phyloP scores from a whole-genome alignment of 352 stramenopile species.

The Pythium vanterpoolii region DNA sequence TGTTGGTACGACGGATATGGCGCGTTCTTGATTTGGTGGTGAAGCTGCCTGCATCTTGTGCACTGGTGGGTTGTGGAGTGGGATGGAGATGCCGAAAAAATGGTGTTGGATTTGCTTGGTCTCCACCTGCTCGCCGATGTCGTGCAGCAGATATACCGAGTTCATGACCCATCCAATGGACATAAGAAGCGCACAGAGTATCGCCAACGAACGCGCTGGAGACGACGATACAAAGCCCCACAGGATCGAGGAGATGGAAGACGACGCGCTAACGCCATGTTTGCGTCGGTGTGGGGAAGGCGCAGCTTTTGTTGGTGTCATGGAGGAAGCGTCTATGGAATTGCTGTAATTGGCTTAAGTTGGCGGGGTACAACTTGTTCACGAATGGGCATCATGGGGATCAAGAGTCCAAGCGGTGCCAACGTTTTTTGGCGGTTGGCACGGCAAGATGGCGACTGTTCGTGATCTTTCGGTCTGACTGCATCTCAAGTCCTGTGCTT shows the following conservation, averaged over 20 bases:
- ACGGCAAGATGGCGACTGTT: conserved; percentile 3
- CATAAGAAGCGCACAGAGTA: neutral
- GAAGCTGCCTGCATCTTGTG: neutral
- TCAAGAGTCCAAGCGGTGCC: no score
- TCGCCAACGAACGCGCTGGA: neutral
- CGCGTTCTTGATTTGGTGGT: neutral
- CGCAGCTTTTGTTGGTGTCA: conserved; percentile 8
- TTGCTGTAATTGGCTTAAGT: neutral
- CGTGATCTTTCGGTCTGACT: neutral
- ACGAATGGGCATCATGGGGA: neutral
- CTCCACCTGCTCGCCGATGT: conserved; percentile 2
- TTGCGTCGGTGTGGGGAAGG: conserved; percentile 10
- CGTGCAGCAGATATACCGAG: conserved; percentile 11
- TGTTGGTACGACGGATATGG: neutral
- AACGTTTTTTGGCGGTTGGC: neutral
- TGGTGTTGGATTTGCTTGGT: neutral
- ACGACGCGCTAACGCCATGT: neutral
- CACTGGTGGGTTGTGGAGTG: conserved; percentile 6
- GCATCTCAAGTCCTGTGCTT: neutral
- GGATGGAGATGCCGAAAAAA: neutral
- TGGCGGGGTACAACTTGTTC: neutral
- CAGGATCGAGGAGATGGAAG: neutral
- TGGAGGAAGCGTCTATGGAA: neutral
- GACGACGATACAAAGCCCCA: neutral
- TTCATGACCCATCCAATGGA: conserved; percentile 12